phyloP scores from a whole-genome alignment of 148 eudicot species.

The Fagopyrum esculentum region DNA sequence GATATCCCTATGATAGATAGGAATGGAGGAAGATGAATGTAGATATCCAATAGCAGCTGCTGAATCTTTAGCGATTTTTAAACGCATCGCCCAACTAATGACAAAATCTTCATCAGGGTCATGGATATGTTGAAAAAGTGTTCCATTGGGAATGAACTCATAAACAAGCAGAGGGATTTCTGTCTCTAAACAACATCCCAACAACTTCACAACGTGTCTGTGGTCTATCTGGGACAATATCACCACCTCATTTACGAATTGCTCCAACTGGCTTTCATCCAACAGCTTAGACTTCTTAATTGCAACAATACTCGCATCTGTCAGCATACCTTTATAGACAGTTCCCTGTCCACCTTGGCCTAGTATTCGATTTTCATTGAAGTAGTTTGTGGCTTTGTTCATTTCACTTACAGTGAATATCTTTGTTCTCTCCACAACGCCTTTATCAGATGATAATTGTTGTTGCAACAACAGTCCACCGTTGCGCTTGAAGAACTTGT shows the following conservation, averaged over 20 bases:
- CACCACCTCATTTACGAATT: neutral
- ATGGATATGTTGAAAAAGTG: no score
- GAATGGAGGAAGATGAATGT: no score
- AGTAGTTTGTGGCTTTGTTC: neutral
- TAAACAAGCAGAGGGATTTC: no score
- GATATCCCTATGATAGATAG: no score
- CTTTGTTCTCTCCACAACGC: neutral
- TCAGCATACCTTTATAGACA: neutral
- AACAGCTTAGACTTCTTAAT: neutral
- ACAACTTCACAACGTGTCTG: neutral
- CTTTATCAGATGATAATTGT: neutral
- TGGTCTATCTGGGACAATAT: neutral
- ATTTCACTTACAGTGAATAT: neutral
- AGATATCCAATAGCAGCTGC: no score
- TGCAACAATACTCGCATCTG: neutral
- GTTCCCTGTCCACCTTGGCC: neutral
- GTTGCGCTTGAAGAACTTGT: neutral
- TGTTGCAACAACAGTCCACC: neutral
- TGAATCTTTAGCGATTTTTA: no score
- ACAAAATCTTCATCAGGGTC: no score
- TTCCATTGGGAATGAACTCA: no score
- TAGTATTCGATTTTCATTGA: neutral
- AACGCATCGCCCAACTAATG: no score
- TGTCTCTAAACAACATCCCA: no score
- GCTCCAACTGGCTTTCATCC: neutral